Evolutionary conservation across 1,284 basidiomycete genomes (phyloP), one percentile per base, ranked within the genome.

Genomic region (Heterobasidion irregulare): DNA sequence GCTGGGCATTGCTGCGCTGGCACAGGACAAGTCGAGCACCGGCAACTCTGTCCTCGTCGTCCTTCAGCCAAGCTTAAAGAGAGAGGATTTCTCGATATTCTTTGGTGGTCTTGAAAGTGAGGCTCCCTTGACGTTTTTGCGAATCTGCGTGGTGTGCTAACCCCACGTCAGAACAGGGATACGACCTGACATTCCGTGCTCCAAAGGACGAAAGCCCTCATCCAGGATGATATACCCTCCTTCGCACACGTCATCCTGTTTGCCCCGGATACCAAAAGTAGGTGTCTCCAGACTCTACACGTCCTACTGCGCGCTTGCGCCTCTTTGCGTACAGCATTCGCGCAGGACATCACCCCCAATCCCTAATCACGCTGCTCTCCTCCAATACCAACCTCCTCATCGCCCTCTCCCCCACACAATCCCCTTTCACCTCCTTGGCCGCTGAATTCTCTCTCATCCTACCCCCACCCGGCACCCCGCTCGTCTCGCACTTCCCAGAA

Each of bases 191-290:
- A 0, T 94, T 94, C 75, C 84, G 92, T 53, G 75, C 79, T 12
- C 88, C 93, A 10, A 89, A 86, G 66, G 86, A 85, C 51, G 77
- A 80, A 48, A 71, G 72, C 48, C 87, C 89, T 9, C 69, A 75
- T 84, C 38, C 76, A 86, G 64, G 84, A 85, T 68, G 92, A 85
- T 61, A 76, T 85, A 47, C 81, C 87, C 50, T 74, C 80, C 56
- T 95, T 90, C 70, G 79, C 86, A 52, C 92, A 96, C 68, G 79
- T 96, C 68, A 81, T 96, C 60, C 68, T 96, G 58, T 86, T 95
- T 61, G 80, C 92, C 1, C 87, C 92, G 8, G 83, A 88, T 58
- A 77, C 86, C 46, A 94, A 94, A 75, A 76, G 94, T 95, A 62
- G 60, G 78, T 66, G 46, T 41, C 47, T 33, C 43, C 6, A 38